A percentile compares a stretch with the other conserved stretches of the same genome.
Evolutionary conservation across 192 early-diverging fungal species (phyloP).

Genomic region (Mortierella antarctica): DNA sequence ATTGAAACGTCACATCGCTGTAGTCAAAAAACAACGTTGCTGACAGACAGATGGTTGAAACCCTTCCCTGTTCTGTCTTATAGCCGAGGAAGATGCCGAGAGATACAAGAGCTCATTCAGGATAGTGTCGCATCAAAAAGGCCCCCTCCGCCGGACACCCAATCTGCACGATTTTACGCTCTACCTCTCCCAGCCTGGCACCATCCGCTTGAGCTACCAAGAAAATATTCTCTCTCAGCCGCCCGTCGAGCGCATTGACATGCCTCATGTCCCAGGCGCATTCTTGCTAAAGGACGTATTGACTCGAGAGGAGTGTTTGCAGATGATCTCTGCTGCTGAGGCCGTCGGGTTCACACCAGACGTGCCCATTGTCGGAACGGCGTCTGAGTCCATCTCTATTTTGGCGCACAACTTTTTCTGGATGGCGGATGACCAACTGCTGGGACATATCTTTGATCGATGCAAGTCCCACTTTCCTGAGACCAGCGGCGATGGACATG

Average conservation of each 20-base stretch:
- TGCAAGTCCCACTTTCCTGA: slow-evolving; percentile 64
- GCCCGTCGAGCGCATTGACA: slow-evolving; percentile 55
- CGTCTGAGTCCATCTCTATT: slow-evolving; percentile 61
- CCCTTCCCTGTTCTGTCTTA: background rate
- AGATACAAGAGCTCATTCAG: slow-evolving; percentile 54
- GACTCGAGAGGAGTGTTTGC: slow-evolving; percentile 61
- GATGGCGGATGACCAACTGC: slow-evolving; percentile 70
- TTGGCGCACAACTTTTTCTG: slow-evolving; percentile 77
- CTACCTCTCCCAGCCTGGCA: slow-evolving; percentile 65
- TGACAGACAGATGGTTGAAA: background rate
- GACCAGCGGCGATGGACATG: slow-evolving; percentile 48
- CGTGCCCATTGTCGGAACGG: slow-evolving; percentile 65
- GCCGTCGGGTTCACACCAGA: slow-evolving; percentile 72
- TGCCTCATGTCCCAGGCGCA: slow-evolving; percentile 66
- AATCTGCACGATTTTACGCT: slow-evolving; percentile 70
- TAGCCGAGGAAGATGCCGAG: slow-evolving; percentile 46
- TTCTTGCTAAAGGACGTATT: slow-evolving; percentile 69
- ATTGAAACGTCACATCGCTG: background rate
- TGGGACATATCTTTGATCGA: slow-evolving; percentile 61
- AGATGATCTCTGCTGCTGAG: slow-evolving; percentile 68
- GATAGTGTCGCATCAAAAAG: slow-evolving; percentile 63
- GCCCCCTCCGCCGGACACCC: slow-evolving; percentile 66
- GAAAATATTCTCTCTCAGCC: slow-evolving; percentile 18
- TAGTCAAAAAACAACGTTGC: background rate
- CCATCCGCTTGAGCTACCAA: slow-evolving; percentile 54